Percentiles rank a stretch among this genome's conserved stretches.
Evolutionary conservation across 441 rosid genomes (phyloP).

Genomic region (Pelargonium citronellum): DNA sequence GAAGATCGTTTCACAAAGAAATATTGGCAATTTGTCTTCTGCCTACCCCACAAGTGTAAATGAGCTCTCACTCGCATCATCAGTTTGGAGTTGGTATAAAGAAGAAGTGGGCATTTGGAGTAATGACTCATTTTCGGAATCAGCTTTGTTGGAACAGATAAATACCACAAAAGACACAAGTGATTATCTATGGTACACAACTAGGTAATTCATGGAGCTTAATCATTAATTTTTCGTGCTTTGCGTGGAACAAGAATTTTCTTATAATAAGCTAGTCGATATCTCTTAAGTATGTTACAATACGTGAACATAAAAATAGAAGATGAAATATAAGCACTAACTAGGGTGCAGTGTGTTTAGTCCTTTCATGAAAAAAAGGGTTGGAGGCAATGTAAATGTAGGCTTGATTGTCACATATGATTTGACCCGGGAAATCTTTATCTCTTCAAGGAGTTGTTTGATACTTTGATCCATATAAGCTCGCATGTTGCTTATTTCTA

Average conservation of each 20-base stretch:
- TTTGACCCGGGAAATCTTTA: no score
- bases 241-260: background rate
- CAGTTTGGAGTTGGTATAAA: constrained; percentile 51
- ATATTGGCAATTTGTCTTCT: constrained; percentile 30
- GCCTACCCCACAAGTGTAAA: constrained; percentile 22
- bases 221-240: background rate
- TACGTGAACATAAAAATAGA: no score
- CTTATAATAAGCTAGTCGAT: no score
- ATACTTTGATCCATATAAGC: no score
- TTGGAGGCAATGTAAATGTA: no score
- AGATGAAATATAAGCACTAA: no score
- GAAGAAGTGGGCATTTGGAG: constrained; percentile 51
- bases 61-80: constrained; percentile 23
- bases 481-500: no score
- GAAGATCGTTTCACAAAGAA: constrained; percentile 55
- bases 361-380: no score
- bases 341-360: no score
- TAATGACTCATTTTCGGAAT: constrained; percentile 37
- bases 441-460: no score
- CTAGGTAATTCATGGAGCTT: constrained; percentile 33
- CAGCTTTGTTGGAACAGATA: constrained; percentile 52
- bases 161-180: constrained; percentile 55
- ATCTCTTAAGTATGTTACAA: no score
- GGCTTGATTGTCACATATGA: no score
- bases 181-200: constrained; percentile 62